Evolutionary conservation across 345 rosid genomes (phyloP), one percentile per base, ranked within the genome.

Genomic region (Psidium friedrichsthalianum): DNA sequence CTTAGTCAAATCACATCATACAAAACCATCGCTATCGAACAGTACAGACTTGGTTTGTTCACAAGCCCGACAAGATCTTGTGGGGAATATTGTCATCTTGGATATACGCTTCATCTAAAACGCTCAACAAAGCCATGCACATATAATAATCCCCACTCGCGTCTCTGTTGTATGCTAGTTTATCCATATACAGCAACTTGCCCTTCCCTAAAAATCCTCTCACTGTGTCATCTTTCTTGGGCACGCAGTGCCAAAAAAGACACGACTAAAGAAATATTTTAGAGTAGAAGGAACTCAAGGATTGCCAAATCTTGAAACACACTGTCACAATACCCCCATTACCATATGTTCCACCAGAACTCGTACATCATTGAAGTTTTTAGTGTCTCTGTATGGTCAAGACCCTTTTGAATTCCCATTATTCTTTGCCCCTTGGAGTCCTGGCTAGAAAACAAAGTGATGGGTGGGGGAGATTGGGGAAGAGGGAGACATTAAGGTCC

Each of bases 401-500:
- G 78, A 8, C 78, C 42, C 47, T 69, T 69, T 9, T 69, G 78
- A 69, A 69, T 69, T 69, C 40, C 80, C 80, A 69, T 69, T 21
- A 69, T 69, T 36, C 47, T 36, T 69, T 36, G 80, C 47, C 80
- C 80, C 21, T 36, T 40, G 47, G 47, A 84, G 58, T 88, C 76
- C n/a, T 58, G 36, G 58, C 69, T 51, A 84, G 57, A 53, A 76
- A 58, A 84, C 82, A 82, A n/a, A 21, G 36, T 36, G 54, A 54
- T 82, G 51, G 87, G 89, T 86, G 87, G 90, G n/a, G 84, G 83
- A 83, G 83, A 59, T 18, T 64, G 82, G 51, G 58, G 47, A 82
- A 56, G 52, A 69, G 84, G 85, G 85, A 74, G 88, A 89, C 93
- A 92, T 59, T 24, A 76, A 87, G 89, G 90, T 86, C 93, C 93